phyloP scores from a whole-genome alignment of 371 early-diverging fungal species.

The Zancudomyces culisetae region DNA sequence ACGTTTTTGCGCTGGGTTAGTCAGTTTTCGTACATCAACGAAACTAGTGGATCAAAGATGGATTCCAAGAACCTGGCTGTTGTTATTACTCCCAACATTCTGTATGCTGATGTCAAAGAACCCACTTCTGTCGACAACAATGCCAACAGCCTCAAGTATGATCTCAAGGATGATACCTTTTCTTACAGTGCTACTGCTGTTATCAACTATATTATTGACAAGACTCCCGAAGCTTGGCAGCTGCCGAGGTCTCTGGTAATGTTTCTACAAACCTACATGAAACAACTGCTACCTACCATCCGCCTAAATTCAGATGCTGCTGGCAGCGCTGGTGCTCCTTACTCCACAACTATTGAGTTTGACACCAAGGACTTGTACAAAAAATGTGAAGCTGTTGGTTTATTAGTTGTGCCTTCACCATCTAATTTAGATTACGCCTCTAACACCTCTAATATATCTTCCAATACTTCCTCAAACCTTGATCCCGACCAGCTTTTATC shows the following conservation, averaged over 20 bases:
- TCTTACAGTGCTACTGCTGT: constrained; percentile 56
- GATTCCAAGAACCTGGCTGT: constrained; percentile 72
- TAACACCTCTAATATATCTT: no score
- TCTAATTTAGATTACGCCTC: no score
- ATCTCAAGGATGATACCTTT: constrained; percentile 24
- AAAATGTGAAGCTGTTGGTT: neutral
- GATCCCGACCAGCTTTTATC: no score
- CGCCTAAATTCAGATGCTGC: neutral
- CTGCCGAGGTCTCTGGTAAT: constrained; percentile 47
- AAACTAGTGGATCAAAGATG: constrained; percentile 69
- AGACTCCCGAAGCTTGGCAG: constrained; percentile 56
- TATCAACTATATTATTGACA: constrained; percentile 43
- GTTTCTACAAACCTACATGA: constrained; percentile 19
- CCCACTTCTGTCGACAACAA: constrained; percentile 48
- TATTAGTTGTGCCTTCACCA: neutral
- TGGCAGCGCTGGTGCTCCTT: neutral
- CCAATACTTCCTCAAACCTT: no score
- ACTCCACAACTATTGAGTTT: neutral
- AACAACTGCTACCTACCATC: neutral
- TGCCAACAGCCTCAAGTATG: no score
- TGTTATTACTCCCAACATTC: constrained; percentile 79
- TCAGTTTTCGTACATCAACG: constrained; percentile 37
- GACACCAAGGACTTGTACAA: neutral
- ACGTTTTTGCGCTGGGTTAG: constrained; percentile 67
- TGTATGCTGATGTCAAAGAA: constrained; percentile 68